Percentiles rank a stretch among this genome's conserved stretches.
Conservation (phyloP, 768 basidiomycete genomes). For the Suillus plorans region DNA sequence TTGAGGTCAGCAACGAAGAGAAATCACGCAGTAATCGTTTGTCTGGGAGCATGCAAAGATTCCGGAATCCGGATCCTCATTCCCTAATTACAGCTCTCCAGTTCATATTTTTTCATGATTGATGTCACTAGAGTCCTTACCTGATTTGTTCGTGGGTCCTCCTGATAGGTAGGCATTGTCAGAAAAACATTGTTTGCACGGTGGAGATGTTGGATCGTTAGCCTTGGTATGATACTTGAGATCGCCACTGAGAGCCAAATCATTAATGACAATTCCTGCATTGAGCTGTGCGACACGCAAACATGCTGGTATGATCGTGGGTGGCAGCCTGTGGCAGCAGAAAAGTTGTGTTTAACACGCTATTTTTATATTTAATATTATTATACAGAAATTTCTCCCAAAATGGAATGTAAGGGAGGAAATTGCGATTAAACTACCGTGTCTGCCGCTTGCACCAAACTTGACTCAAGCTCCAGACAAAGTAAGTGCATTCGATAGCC, state of each 20-base stretch:
- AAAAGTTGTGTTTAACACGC: neutral
- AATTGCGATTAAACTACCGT: neutral
- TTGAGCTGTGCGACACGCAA: neutral
- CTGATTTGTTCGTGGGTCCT: neutral
- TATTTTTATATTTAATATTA: neutral
- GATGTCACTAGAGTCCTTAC: neutral
- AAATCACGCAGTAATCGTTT: neutral
- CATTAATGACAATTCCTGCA: neutral
- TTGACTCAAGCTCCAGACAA: neutral
- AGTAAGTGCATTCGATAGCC: neutral
- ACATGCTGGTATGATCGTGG: neutral
- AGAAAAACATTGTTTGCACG: too few relatives aligned
- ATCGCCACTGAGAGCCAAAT: too few relatives aligned
- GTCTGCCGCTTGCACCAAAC: neutral
- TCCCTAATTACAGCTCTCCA: neutral
- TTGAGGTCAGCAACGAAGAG: neutral
- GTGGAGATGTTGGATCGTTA: too few relatives aligned
- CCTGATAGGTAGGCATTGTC: neutral
- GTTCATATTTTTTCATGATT: neutral
- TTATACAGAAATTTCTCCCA: neutral
- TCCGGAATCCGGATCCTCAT: neutral
- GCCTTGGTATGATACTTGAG: too few relatives aligned
- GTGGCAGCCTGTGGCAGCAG: too few relatives aligned
- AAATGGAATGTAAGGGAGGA: neutral
- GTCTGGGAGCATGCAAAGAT: neutral